A percentile compares a stretch with the other conserved stretches of the same genome.
Conservation (phyloP, 2,329 filamentous ascomycete genomes). For the Aspergillus sp. region DNA sequence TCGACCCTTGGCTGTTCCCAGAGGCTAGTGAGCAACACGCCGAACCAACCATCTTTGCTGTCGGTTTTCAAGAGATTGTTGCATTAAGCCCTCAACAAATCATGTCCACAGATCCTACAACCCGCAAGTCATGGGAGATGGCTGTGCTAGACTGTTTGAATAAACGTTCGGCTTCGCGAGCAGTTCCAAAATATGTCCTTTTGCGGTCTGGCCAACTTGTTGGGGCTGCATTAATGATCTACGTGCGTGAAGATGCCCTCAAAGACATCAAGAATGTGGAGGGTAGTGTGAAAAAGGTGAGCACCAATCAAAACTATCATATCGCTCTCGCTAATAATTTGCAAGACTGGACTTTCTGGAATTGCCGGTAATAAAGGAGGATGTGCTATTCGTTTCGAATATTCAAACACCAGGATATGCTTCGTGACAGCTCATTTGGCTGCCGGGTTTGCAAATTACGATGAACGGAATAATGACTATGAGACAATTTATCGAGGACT, state of each 20-base stretch:
- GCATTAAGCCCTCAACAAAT: slow-evolving; percentile 96
- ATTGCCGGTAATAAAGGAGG: slow-evolving; percentile 99
- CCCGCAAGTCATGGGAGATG: slow-evolving; percentile 83
- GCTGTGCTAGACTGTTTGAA: slow-evolving; percentile 81
- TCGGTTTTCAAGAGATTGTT: slow-evolving; percentile 98
- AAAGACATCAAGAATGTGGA: slow-evolving; percentile 93
- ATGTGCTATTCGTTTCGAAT: slow-evolving; percentile 94
- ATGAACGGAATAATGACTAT: slow-evolving; percentile 93
- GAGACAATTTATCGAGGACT: slow-evolving; percentile 84
- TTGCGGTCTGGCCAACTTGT: slow-evolving; percentile 92
- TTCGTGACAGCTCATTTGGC: slow-evolving; percentile 97
- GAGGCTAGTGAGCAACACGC: slow-evolving; percentile 59
- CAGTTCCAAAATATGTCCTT: slow-evolving; percentile 81
- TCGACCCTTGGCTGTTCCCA: slow-evolving; percentile 81
- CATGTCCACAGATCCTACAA: slow-evolving; percentile 93
- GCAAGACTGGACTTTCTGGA: slow-evolving; percentile 79
- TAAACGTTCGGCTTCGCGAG: slow-evolving; percentile 64
- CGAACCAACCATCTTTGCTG: slow-evolving; percentile 82
- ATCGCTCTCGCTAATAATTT: slow-evolving; percentile 7
- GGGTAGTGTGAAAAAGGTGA: slow-evolving; percentile 84
- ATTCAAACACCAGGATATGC: slow-evolving; percentile 88
- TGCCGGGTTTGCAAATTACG: slow-evolving; percentile 94
- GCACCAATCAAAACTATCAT: slow-evolving; percentile 35
- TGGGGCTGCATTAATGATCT: slow-evolving; percentile 88
- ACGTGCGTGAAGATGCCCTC: slow-evolving; percentile 78